Conservation (phyloP, 129 eudicot genomes). For the Chrysanthemum lavandulifolium region DNA sequence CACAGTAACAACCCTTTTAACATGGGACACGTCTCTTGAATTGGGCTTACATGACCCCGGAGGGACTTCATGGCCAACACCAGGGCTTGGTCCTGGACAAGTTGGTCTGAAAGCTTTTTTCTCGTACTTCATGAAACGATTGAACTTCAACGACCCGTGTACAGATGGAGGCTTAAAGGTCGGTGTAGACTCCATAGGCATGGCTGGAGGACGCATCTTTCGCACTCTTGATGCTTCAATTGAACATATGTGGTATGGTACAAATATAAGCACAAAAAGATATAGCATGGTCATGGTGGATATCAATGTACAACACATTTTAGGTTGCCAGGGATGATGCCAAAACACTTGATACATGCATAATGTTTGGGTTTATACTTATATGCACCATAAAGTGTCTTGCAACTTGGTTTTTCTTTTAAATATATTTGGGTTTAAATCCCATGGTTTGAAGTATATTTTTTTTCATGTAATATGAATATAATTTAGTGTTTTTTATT, state of each 20-base stretch:
- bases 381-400: not conserved
- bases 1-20: not conserved
- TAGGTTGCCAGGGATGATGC: not conserved
- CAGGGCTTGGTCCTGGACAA: constrained; percentile 43
- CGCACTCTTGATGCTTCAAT: constrained; percentile 13
- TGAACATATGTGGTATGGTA: not conserved
- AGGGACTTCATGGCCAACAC: constrained; percentile 34
- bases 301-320: not conserved
- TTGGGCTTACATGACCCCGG: constrained; percentile 19
- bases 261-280: constrained; percentile 14
- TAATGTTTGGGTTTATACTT: not conserved
- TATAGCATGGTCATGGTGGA: constrained; percentile 6
- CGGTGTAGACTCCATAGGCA: not conserved
- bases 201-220: constrained; percentile 9
- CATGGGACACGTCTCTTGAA: not conserved
- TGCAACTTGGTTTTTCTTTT: too few species aligned
- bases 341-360: too few species aligned
- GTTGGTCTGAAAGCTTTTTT: constrained; percentile 40
- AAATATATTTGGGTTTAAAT: not conserved
- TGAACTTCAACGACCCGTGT: not conserved
- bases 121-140: constrained; percentile 25
- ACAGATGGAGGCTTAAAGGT: not conserved
- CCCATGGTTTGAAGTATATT: constrained; percentile 1
- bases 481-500: not conserved
- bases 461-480: not conserved